Evolutionary conservation across 2,329 filamentous ascomycete genomes (phyloP).

Genomic region (Chrysoporthe cubensis): DNA sequence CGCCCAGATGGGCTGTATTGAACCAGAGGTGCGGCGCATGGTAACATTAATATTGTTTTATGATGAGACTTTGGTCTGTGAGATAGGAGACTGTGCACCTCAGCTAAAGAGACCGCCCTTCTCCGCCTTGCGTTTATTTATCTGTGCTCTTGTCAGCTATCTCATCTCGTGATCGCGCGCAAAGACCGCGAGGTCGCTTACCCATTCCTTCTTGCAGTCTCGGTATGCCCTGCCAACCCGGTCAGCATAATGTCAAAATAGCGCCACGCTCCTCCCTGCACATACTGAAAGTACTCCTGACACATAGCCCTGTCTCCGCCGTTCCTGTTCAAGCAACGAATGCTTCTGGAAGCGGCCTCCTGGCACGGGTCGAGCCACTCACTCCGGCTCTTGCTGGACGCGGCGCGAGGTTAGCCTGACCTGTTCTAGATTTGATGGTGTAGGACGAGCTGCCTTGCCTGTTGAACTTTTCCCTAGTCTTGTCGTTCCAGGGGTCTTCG

Average conservation of each 20-base stretch:
- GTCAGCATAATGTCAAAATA: not conserved
- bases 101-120: constrained; percentile 26
- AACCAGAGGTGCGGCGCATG: not conserved
- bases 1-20: not conserved
- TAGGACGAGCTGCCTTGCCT: constrained; percentile 49
- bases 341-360: constrained; percentile 82
- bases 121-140: constrained; percentile 36
- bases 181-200: constrained; percentile 46
- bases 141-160: constrained; percentile 29
- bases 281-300: constrained; percentile 92
- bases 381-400: constrained; percentile 77
- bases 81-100: constrained; percentile 5
- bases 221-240: constrained; percentile 73
- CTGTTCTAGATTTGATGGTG: not conserved
- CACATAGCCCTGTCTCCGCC: constrained; percentile 88
- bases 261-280: not conserved
- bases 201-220: constrained; percentile 95
- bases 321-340: constrained; percentile 88
- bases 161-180: too few species aligned
- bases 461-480: constrained; percentile 67
- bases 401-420: constrained; percentile 26
- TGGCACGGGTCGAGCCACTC: constrained; percentile 96
- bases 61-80: not conserved
- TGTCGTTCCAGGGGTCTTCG: constrained; percentile 57
- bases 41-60: not conserved